Percentiles rank a stretch among this genome's conserved stretches.
Evolutionary conservation across 1,139 yeast genomes (phyloP).

Genomic region (Candida tunisiensis): DNA sequence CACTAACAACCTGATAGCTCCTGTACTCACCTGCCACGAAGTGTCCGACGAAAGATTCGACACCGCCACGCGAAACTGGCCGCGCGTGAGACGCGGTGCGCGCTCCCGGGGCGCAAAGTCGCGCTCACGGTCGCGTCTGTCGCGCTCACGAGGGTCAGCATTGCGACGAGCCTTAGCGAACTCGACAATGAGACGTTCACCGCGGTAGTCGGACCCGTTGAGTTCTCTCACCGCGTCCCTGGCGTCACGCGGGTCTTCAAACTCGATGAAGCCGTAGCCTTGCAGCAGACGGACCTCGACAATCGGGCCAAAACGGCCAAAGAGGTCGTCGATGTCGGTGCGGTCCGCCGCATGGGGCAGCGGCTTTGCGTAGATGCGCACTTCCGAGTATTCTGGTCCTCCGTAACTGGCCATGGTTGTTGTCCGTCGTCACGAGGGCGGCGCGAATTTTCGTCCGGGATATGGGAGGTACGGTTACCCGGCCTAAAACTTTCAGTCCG

Average conservation of each 20-base stretch:
- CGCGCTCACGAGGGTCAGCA: constrained; percentile 8
- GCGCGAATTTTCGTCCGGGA: no score
- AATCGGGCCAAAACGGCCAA: constrained; percentile 7
- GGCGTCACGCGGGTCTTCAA: constrained; percentile 11
- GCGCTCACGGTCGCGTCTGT: constrained; percentile 6
- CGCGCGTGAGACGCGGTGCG: constrained; percentile 4
- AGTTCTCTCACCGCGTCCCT: constrained; percentile 14
- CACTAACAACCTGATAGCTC: no score
- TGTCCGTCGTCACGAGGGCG: no score
- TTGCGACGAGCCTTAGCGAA: constrained; percentile 9
- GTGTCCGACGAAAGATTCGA: constrained; percentile 7
- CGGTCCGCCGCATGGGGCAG: constrained; percentile 6
- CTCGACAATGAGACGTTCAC: constrained; percentile 19
- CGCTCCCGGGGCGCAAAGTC: constrained; percentile 3
- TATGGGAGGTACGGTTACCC: no score
- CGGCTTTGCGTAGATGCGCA: constrained; percentile 1
- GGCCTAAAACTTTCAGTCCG: no score
- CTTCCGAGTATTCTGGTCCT: constrained; percentile 3
- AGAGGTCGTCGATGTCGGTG: constrained; percentile 8
- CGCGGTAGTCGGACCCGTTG: constrained; percentile 18
- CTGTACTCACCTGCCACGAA: no score
- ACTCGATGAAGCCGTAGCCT: constrained; percentile 11
- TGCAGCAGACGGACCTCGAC: constrained; percentile 8
- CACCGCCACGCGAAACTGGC: constrained; percentile 6
- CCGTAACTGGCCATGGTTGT: constrained; percentile 1